A percentile compares a stretch with the other conserved stretches of the same genome.
Evolutionary conservation across 75 land plant genomes (phyloP).

Genomic region (Cunninghamia lanceolata): DNA sequence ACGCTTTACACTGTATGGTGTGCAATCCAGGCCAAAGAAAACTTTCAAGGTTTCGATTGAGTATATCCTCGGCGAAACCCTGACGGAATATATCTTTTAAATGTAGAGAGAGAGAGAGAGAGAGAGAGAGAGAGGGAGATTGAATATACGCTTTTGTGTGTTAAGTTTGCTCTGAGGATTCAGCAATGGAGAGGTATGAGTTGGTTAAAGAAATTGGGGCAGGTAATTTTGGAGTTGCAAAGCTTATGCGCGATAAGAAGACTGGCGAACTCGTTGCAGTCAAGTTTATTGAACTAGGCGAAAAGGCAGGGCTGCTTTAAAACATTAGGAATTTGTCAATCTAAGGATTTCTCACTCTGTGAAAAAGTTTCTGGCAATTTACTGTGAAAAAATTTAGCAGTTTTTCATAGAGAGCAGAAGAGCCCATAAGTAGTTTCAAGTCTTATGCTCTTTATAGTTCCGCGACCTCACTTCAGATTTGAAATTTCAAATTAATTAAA

Average conservation of each 20-base stretch:
- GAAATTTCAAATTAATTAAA: too few relatives aligned
- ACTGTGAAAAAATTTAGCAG: too few relatives aligned
- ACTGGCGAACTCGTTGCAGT: conserved; percentile 42
- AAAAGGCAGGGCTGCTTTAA: conserved; percentile 16
- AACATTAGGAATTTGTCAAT: background rate
- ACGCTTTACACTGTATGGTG: background rate
- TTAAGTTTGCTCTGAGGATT: background rate
- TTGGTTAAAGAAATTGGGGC: conserved; percentile 46
- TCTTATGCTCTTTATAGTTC: too few relatives aligned
- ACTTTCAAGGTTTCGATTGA: background rate
- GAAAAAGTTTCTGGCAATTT: too few relatives aligned
- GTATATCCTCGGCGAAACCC: background rate
- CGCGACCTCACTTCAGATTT: too few relatives aligned
- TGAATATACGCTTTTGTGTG: background rate
- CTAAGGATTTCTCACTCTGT: background rate
- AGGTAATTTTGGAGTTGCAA: conserved; percentile 54
- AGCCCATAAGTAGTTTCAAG: too few relatives aligned
- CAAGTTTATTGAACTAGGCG: conserved; percentile 49
- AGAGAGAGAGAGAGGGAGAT: too few relatives aligned
- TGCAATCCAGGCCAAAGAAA: background rate
- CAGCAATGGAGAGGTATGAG: conserved; percentile 44
- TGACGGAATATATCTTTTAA: background rate
- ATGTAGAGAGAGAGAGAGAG: background rate
- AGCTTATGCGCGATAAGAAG: conserved; percentile 37
- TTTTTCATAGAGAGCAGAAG: too few relatives aligned